Conservation (phyloP, 345 rosid genomes). For the Syzygium oleosum region DNA sequence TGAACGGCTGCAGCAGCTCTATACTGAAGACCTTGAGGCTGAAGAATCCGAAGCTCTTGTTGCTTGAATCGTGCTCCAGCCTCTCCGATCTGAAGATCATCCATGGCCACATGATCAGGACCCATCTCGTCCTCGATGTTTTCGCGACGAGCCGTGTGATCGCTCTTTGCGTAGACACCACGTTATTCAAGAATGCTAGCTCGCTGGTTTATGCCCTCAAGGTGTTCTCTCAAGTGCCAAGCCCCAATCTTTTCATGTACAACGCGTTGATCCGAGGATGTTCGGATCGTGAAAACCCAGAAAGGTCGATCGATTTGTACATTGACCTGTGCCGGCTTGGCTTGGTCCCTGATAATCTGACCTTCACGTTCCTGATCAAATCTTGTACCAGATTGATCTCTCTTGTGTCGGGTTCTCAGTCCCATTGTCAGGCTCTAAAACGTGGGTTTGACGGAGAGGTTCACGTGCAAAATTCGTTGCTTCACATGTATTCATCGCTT, state of each 20-base stretch:
- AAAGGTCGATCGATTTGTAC: conserved; percentile 33
- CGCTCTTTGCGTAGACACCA: conserved; percentile 20
- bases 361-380: conserved; percentile 55
- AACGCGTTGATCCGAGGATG: conserved; percentile 49
- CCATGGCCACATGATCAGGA: conserved; percentile 59
- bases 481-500: conserved; percentile 49
- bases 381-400: conserved; percentile 37
- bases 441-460: conserved; percentile 46
- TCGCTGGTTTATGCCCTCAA: conserved; percentile 29
- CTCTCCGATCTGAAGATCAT: conserved; percentile 46
- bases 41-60: conserved; percentile 47
- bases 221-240: conserved; percentile 40
- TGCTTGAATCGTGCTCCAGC: conserved; percentile 45
- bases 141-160: conserved; percentile 58
- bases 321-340: conserved; percentile 21
- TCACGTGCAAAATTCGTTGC: conserved; percentile 56
- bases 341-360: conserved; percentile 54
- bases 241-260: conserved; percentile 51
- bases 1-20: neutral
- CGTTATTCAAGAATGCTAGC: neutral
- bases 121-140: conserved; percentile 40
- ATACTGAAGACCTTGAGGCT: conserved; percentile 34
- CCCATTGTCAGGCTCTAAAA: conserved; percentile 42
- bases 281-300: conserved; percentile 31
- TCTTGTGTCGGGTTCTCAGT: conserved; percentile 37